Evolutionary conservation across 2,329 filamentous ascomycete genomes (phyloP), one percentile per base, ranked within the genome.

Genomic region (Cercospora sesami): DNA sequence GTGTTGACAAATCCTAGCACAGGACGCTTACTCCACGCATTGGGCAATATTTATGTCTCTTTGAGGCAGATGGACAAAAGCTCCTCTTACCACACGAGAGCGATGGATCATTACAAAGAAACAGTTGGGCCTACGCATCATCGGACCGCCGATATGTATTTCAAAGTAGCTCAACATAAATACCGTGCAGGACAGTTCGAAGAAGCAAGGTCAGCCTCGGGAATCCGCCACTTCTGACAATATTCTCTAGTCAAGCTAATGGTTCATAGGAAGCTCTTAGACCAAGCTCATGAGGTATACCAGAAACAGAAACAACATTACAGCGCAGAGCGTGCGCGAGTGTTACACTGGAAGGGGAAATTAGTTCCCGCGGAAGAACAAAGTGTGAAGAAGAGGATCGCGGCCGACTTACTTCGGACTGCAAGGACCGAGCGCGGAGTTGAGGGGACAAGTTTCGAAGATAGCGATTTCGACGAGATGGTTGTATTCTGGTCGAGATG

Each of bases 151-250:
- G 68, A 69, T 16, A 30, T 66, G 5, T 26, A 48, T 2, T 55
- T 66, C 36, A 31, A 26, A 18, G 64, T 69, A 1, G 67, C 67
- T 5, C 16, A 55, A 12, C 67, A 69, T n/a, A 60, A 39, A 12
- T 39, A 63, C 1, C 16, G 57, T 1, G 16, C 51, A 2, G 14
- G n/a, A 4, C 59, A 69, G 1, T 6, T 45, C 26, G 23, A 45
- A 3, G 48, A 61, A 8, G 67, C 67, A 12, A 48, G 39, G 16
- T 9, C 10, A 55, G 26, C 14, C 14, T 26, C 21, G 6, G 6
- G 21, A 28, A n/a, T 55, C 4, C 21, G 5, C 10, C 21, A 14
- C 51, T 28, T 9, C 3, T 18, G 4, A 1, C 3, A 28, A 9
- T 8, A 8, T 55, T n/a, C 10, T 12, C 4, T 12, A 7, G 45